Conservation (phyloP, 2,329 filamentous ascomycete species). For the Thyridium curvatum region DNA sequence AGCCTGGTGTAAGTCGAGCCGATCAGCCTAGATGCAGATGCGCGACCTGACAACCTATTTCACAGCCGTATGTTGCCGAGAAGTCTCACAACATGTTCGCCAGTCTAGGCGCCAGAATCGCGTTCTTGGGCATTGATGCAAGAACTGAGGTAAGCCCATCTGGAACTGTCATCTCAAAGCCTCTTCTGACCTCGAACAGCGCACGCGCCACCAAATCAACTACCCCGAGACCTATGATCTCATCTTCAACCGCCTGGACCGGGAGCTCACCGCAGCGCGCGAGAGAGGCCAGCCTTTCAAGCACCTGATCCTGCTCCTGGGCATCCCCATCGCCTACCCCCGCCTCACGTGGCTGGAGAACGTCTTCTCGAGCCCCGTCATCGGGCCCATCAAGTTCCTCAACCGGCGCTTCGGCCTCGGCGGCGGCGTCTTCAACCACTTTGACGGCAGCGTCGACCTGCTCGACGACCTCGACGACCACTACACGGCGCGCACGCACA, state of each 20-base stretch:
- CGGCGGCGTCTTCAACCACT: constrained; percentile 84
- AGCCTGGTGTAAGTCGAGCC: constrained; percentile 57
- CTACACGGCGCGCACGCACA: constrained; percentile 89
- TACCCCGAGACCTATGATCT: constrained; percentile 85
- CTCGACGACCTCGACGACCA: constrained; percentile 93
- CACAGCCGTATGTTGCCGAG: constrained; percentile 81
- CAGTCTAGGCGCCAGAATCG: constrained; percentile 73
- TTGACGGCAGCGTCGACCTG: constrained; percentile 89
- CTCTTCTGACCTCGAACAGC: constrained; percentile 52
- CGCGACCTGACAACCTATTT: constrained; percentile 31
- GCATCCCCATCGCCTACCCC: constrained; percentile 82
- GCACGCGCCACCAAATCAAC: constrained; percentile 89
- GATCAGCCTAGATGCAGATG: not conserved
- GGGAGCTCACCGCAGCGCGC: constrained; percentile 62
- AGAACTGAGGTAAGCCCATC: constrained; percentile 70
- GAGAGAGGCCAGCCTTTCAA: constrained; percentile 69
- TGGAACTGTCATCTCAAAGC: constrained; percentile 38
- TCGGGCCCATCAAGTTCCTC: constrained; percentile 81
- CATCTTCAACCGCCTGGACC: constrained; percentile 69
- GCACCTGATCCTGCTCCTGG: constrained; percentile 81
- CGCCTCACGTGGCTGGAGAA: constrained; percentile 97
- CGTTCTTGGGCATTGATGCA: constrained; percentile 85
- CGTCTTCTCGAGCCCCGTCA: constrained; percentile 77
- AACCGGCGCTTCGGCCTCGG: constrained; percentile 85
- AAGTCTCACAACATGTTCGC: constrained; percentile 83